A percentile compares a stretch with the other conserved stretches of the same genome.
phyloP scores from a whole-genome alignment of 106 monocot genomes.

The Platanthera zijinensis region DNA sequence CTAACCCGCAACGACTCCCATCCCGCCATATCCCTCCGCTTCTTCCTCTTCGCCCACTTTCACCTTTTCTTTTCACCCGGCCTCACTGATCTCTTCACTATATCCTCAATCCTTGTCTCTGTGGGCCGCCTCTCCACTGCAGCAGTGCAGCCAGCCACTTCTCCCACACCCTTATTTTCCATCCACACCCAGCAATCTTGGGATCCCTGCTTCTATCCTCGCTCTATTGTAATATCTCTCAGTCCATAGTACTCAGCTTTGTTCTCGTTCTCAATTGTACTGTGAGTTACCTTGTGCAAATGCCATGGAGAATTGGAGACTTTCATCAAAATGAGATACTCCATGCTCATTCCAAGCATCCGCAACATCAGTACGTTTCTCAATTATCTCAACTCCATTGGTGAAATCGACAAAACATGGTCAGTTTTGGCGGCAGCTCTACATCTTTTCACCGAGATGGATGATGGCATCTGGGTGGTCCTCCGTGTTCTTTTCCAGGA shows the following conservation, averaged over 20 bases:
- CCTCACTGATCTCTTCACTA: constrained; percentile 16
- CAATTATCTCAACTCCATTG: constrained; percentile 12
- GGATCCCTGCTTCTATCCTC: constrained; percentile 6
- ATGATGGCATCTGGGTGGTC: constrained; percentile 17
- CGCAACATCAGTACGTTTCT: constrained; percentile 26
- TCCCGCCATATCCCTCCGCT: constrained; percentile 26
- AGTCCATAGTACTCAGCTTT: constrained; percentile 15
- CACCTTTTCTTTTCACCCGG: constrained; percentile 19
- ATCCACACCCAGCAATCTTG: constrained; percentile 9
- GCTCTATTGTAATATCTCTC: background rate
- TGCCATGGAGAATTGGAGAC: constrained; percentile 16
- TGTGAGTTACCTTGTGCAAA: background rate
- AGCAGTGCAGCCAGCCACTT: constrained; percentile 5
- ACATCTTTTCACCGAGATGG: constrained; percentile 12
- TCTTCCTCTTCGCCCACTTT: constrained; percentile 29
- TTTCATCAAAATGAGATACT: constrained; percentile 13
- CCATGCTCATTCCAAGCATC: background rate
- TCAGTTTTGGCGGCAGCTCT: constrained; percentile 14
- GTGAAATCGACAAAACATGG: constrained; percentile 7
- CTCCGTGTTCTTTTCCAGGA: constrained; percentile 28
- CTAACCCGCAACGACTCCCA: constrained; percentile 20
- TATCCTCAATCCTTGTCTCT: constrained; percentile 20
- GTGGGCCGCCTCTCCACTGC: constrained; percentile 13
- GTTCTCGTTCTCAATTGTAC: constrained; percentile 18
- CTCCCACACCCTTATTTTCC: constrained; percentile 8